A percentile compares a stretch with the other conserved stretches of the same genome.
phyloP scores from a whole-genome alignment of 306 rosid species.

The Bauhinia variegata region DNA sequence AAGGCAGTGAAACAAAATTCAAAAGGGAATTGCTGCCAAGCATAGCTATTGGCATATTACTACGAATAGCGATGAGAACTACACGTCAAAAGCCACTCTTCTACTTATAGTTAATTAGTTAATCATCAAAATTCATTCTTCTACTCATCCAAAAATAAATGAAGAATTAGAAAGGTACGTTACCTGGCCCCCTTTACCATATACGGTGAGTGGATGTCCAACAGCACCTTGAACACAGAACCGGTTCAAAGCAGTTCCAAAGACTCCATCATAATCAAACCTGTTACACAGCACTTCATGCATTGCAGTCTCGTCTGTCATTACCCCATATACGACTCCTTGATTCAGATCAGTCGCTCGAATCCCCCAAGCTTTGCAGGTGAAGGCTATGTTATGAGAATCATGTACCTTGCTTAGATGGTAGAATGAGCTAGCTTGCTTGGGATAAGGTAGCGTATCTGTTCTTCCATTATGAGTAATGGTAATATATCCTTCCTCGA shows the following conservation, averaged over 20 bases:
- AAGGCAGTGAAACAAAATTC: slow-evolving; percentile 13
- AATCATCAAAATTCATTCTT: background rate
- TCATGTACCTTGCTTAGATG: slow-evolving; percentile 97
- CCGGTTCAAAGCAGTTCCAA: slow-evolving; percentile 95
- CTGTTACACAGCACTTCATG: slow-evolving; percentile 83
- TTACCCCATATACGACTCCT: slow-evolving; percentile 93
- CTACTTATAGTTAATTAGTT: too few species aligned
- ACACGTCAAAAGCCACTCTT: too few species aligned
- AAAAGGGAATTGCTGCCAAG: background rate
- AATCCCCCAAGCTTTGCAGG: slow-evolving; percentile 99
- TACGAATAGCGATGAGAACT: too few species aligned
- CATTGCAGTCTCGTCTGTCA: slow-evolving; percentile 83
- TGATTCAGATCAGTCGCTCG: slow-evolving; percentile 96
- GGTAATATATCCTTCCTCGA: slow-evolving; percentile 94
- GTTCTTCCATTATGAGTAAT: slow-evolving; percentile 96
- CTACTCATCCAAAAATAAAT: slow-evolving; percentile 17
- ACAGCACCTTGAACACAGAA: slow-evolving; percentile 98
- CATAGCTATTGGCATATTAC: too few species aligned
- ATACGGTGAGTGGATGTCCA: slow-evolving; percentile 94
- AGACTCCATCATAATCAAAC: slow-evolving; percentile 89
- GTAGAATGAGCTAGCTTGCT: slow-evolving; percentile 97
- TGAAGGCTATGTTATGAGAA: slow-evolving; percentile 92
- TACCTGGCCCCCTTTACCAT: slow-evolving; percentile 99
- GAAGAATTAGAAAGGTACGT: slow-evolving; percentile 20
- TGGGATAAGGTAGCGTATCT: slow-evolving; percentile 92